Base-by-base conservation (phyloP, 257 asterid species). In the Linaria vulgaris region DNA sequence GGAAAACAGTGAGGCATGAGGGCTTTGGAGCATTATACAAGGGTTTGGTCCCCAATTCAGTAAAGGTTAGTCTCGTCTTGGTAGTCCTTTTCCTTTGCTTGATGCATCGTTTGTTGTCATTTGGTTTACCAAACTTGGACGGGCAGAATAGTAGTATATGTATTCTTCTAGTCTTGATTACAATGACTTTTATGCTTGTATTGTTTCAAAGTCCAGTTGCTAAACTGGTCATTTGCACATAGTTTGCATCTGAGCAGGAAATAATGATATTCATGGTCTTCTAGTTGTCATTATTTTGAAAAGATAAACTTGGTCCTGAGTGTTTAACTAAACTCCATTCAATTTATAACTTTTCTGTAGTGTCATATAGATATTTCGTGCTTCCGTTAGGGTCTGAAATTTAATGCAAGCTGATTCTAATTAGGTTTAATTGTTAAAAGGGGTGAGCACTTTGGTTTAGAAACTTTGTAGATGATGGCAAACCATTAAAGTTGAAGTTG, bases 11-110 rank as follows among this genome's bases (percentile, higher is more conserved):
- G 45, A 82, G 83, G 78, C 79, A 87, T 12, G 99, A 92, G 78
- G 99, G 97, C 45, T 69, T 80, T 64, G 73, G 90, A 63, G 99
- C 99, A 72, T 76, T 92, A 71, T 92, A 89, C 91, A 92, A 90
- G 80, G 99, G 97, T 61, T 73, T 92, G 87, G 87, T 89, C 69
- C 99, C 99, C 54, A 92, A 92, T 61, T 92, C 95, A 11, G 99
- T 92, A 67, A 92, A 92, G 99, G 99, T 92, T 48, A 72, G 95
- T 74, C 69, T 69, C 38, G 20, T 27, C n/a, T 27, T 27, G 34
- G 41, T 34, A 1, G 5, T n/a, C 8, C 11, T 11, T 5, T 22
- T 22, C 9, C 20, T 51, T 0, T 51, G 56, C 16, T 51, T 11
- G 9, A 51, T 51, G 56, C 30, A 21, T 20, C 27, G 11, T 12